Base-by-base conservation (phyloP, 257 asterid genomes). In the Nemophila menziesii region DNA sequence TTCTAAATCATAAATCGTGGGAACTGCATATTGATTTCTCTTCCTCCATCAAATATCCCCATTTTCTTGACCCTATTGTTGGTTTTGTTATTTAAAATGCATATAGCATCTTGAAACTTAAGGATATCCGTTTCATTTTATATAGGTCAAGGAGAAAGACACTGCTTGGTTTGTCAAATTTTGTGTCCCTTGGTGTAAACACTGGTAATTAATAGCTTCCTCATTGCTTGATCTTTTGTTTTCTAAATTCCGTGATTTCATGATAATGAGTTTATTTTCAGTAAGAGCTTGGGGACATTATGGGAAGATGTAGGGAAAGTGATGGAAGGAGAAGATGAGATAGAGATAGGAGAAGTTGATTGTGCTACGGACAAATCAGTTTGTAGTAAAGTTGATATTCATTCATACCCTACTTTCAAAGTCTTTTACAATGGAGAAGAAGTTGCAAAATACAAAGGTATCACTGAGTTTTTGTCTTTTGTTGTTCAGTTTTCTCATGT, bases 151-250 rank as follows among this genome's bases (percentile, higher is more conserved):
- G 63, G 99, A 90, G 80, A 85, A 82, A 61, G 93, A 90, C 40
- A 79, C 96, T 1, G 96, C 93, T 9, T 90, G 99, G 99, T 90
- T 90, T 22, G 83, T 90, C 17, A 72, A 75, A 73, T 90, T 90
- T 58, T 90, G 99, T 64, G 96, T 81, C 52, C 96, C 99, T 11
- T 90, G 99, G 99, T 90, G 99, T 68, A 90, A 85, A 77, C 99
- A 90, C 67, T 90, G 96, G 98, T 90, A 85, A n/a, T n/a, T n/a
- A n/a, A 68, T 20, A 63, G 44, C 43, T 36, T 46, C 20, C n/a
- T 20, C n/a, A 27, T 17, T 20, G 9, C 49, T 33, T 46, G n/a
- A 19, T 22, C 22, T 14, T 14, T 22, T 52, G 21, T 7, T 57
- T 51, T 33, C 11, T 45, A 42, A 37, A 14, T 39, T 42, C 34